Percentiles rank a stretch among this genome's conserved stretches.
These are phyloP conservation scores for Macrophomina phaseolina DNA, from an alignment of 2,329 filamentous ascomycete genomes.

Conservation along the genomic window DNA sequence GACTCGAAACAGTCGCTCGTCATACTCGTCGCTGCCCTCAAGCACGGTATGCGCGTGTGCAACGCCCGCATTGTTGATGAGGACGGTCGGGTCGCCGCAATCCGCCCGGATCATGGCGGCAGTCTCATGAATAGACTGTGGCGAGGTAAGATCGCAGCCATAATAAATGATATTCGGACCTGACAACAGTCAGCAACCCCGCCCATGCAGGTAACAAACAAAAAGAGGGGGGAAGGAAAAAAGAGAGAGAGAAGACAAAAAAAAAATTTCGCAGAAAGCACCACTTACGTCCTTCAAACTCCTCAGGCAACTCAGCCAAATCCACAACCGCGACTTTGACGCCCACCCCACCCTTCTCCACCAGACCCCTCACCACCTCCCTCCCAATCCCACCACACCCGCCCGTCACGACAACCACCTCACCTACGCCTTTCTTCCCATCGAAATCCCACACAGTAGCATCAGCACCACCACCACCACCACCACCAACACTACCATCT, in stretches of 20 bases:
- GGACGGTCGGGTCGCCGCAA: slow-evolving; percentile 37
- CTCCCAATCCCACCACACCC: slow-evolving; percentile 39
- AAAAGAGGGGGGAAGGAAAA: not conserved
- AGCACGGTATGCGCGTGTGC: slow-evolving; percentile 13
- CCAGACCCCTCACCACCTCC: slow-evolving; percentile 38
- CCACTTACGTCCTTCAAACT: slow-evolving; percentile 34
- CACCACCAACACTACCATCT: not conserved
- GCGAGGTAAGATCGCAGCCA: slow-evolving; percentile 36
- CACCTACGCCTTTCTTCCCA: slow-evolving; percentile 21
- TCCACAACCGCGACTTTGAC: slow-evolving; percentile 38
- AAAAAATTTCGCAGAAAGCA: not conserved
- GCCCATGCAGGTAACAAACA: not conserved
- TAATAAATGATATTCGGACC: slow-evolving; percentile 37
- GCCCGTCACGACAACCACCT: slow-evolving; percentile 39
- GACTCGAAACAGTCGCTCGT: slow-evolving; percentile 38
- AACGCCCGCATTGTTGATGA: slow-evolving; percentile 42
- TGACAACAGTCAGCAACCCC: not conserved
- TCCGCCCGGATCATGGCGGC: slow-evolving; percentile 33
- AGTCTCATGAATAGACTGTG: slow-evolving; percentile 30
- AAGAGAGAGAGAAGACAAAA: not conserved
- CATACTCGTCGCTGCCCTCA: slow-evolving; percentile 36
- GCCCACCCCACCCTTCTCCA: slow-evolving; percentile 51
- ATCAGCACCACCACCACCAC: not conserved
- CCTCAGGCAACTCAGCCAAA: slow-evolving; percentile 33
- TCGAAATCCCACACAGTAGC: slow-evolving; percentile 16